Base-by-base conservation (phyloP, 495 filamentous ascomycete species). In the Venustampulla echinocandica region DNA sequence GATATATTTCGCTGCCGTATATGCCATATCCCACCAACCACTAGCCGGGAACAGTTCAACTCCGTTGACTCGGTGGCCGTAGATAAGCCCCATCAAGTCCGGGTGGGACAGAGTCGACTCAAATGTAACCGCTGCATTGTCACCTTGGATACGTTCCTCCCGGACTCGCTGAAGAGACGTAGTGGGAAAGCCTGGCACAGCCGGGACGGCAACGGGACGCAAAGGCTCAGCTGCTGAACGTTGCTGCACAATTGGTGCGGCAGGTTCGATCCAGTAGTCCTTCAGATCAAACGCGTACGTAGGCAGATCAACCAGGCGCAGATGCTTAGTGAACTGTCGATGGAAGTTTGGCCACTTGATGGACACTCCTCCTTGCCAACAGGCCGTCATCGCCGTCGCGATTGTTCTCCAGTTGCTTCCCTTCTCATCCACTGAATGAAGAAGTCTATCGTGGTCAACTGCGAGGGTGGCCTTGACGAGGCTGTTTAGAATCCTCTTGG, bases 211-310 rank as follows among this genome's bases (percentile, higher is more conserved):
- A n/a, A n/a, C n/a, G n/a, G n/a, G n/a, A n/a, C n/a, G n/a, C n/a
- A n/a, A n/a, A n/a, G n/a, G n/a, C n/a, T n/a, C n/a, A n/a, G n/a
- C n/a, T n/a, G n/a, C n/a, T n/a, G n/a, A n/a, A n/a, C n/a, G n/a
- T n/a, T n/a, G n/a, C n/a, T n/a, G n/a, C n/a, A n/a, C n/a, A n/a
- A n/a, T n/a, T n/a, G n/a, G n/a, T n/a, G n/a, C n/a, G n/a, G n/a
- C n/a, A n/a, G n/a, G n/a, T n/a, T n/a, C n/a, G 15, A 89, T 73
- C 87, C 87, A 90, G 61, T 85, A 87, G 54, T 82, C 79, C 69
- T 86, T 88, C 28, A 77, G 61, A 46, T 90, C 82, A 67, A 82
- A 93, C 10, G 74, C 75, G 56, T 93, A 93, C 2, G 67, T 63
- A 18, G 85, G 86, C 2, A 92, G 71, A 10, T 75, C 66, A 1